Percentiles rank a stretch among this genome's conserved stretches.
Conservation (phyloP, 345 rosid species). For the Isatis tinctoria region DNA sequence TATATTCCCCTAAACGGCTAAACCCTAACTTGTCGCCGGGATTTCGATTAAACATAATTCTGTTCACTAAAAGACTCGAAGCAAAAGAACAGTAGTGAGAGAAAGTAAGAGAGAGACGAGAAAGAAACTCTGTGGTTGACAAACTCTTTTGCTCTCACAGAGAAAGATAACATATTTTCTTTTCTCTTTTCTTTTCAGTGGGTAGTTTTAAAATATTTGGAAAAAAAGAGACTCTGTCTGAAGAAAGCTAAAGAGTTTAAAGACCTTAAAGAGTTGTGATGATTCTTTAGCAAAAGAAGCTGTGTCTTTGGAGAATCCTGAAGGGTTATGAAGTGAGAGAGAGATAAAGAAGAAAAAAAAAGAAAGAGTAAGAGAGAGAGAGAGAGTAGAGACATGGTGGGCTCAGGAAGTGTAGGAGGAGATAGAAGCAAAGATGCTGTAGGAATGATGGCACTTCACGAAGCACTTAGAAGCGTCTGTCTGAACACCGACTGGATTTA, state of each 20-base stretch:
- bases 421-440: slow-evolving; percentile 99
- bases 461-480: slow-evolving; percentile 98
- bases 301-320: slow-evolving; percentile 14
- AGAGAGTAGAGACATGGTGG: slow-evolving; percentile 70
- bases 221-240: slow-evolving; percentile 14
- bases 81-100: slow-evolving; percentile 29
- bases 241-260: slow-evolving; percentile 28
- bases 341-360: background rate
- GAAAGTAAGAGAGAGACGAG: slow-evolving; percentile 23
- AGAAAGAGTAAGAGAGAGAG: background rate
- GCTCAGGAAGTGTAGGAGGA: slow-evolving; percentile 88
- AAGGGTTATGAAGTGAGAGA: slow-evolving; percentile 1
- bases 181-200: slow-evolving; percentile 18
- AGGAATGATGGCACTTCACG: slow-evolving; percentile 99
- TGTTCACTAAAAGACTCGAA: slow-evolving; percentile 17
- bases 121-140: slow-evolving; percentile 31
- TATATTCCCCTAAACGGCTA: slow-evolving; percentile 23
- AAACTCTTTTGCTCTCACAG: slow-evolving; percentile 24
- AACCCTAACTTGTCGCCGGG: slow-evolving; percentile 43
- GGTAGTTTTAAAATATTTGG: slow-evolving; percentile 13
- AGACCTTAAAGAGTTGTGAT: slow-evolving; percentile 12
- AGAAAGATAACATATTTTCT: slow-evolving; percentile 30
- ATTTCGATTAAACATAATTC: slow-evolving; percentile 29
- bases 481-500: slow-evolving; percentile 97
- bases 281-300: slow-evolving; percentile 17